Conservation (phyloP, 2,329 filamentous ascomycete genomes). For the Fonsecaea pugnacius region DNA sequence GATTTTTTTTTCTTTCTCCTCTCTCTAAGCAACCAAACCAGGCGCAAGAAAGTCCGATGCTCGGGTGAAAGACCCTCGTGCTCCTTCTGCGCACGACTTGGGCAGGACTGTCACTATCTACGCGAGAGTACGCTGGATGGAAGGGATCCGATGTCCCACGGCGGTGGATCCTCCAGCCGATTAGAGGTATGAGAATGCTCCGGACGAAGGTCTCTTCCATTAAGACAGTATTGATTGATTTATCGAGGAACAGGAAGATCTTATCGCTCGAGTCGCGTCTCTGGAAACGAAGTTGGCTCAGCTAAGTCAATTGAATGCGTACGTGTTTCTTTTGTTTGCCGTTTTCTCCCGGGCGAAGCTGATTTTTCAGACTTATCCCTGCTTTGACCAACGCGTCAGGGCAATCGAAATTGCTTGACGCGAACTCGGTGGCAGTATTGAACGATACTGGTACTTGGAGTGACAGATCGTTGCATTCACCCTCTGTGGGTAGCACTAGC, state of each 20-base stretch:
- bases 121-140: neutral
- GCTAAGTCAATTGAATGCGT: neutral
- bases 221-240: too few relatives aligned
- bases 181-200: too few relatives aligned
- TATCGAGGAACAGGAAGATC: neutral
- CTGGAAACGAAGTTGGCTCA: neutral
- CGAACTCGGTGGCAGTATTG: too few relatives aligned
- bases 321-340: neutral
- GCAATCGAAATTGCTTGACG: too few relatives aligned
- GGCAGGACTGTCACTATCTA: neutral
- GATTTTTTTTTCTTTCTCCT: neutral
- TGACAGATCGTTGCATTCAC: too few relatives aligned
- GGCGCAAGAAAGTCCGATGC: constrained; percentile 1
- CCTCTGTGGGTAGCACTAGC: too few relatives aligned
- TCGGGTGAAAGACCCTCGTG: constrained; percentile 8
- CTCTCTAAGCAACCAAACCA: neutral
- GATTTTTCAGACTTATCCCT: too few relatives aligned
- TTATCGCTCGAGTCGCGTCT: neutral
- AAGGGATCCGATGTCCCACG: neutral
- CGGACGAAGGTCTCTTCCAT: too few relatives aligned
- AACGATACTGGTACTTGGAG: too few relatives aligned
- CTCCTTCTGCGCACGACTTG: constrained; percentile 5
- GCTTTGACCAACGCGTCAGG: too few relatives aligned
- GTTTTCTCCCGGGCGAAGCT: neutral
- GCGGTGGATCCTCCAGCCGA: too few relatives aligned